These are phyloP conservation scores for Termitomyces sp. DNA, from an alignment of 768 basidiomycete species.

Conservation along the genomic window DNA sequence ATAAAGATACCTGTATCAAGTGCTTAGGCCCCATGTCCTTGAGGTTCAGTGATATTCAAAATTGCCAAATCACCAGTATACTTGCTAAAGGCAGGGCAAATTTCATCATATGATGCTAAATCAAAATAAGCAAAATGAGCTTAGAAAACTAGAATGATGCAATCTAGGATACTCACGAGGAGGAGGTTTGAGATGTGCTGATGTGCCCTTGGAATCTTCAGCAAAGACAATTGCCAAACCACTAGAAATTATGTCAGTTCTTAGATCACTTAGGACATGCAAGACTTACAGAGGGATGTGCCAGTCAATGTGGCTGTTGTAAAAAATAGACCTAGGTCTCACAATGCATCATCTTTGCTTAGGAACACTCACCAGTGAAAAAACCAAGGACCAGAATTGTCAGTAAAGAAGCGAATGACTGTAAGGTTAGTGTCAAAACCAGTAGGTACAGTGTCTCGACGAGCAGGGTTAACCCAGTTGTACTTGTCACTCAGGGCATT, in stretches of 20 bases:
- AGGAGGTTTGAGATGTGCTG: neutral
- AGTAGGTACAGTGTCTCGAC: slow-evolving; percentile 1
- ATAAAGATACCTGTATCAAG: no score
- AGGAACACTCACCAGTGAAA: slow-evolving; percentile 1
- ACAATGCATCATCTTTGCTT: neutral
- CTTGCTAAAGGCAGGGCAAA: neutral
- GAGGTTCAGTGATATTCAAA: neutral
- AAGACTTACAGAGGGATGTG: slow-evolving; percentile 6
- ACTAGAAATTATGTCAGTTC: neutral
- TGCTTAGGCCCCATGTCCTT: neutral
- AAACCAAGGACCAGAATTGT: slow-evolving; percentile 8
- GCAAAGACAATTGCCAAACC: slow-evolving; percentile 32
- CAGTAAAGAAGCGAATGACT: slow-evolving; percentile 5
- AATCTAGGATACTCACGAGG: neutral
- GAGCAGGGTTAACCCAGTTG: slow-evolving; percentile 7
- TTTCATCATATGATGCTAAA: neutral
- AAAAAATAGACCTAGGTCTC: no score
- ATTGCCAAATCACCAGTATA: neutral
- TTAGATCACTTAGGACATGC: neutral
- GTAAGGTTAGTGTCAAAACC: slow-evolving; percentile 2
- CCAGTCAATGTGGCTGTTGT: slow-evolving; percentile 9
- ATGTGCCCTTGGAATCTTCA: slow-evolving; percentile 20
- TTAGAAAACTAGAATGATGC: neutral
- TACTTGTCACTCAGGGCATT: slow-evolving; percentile 5
- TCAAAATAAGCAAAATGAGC: neutral